Evolutionary conservation across 805 yeast species (phyloP).

Genomic region (Nakazawaea ishiwadae): DNA sequence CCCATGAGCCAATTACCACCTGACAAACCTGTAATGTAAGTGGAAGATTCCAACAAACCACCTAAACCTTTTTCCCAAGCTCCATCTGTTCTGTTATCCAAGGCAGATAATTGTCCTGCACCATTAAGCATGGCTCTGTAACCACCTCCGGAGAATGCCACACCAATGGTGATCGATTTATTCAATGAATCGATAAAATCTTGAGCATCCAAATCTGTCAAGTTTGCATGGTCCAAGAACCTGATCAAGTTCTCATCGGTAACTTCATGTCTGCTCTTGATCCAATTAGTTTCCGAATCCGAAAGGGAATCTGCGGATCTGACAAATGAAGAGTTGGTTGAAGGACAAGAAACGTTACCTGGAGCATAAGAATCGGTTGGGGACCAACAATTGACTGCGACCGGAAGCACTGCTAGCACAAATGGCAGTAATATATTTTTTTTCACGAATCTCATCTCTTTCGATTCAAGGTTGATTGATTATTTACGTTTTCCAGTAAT

Average conservation of each 20-base stretch:
- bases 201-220: slow-evolving; percentile 44
- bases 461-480: too few species aligned
- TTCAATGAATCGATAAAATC: slow-evolving; percentile 33
- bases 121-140: slow-evolving; percentile 85
- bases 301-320: slow-evolving; percentile 48
- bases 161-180: slow-evolving; percentile 44
- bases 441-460: too few species aligned
- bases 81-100: slow-evolving; percentile 65
- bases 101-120: slow-evolving; percentile 77
- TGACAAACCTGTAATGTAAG: slow-evolving; percentile 72
- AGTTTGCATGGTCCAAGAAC: slow-evolving; percentile 40
- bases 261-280: slow-evolving; percentile 38
- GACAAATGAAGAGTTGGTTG: slow-evolving; percentile 24
- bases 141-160: slow-evolving; percentile 83
- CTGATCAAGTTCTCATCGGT: slow-evolving; percentile 40
- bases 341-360: slow-evolving; percentile 51
- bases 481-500: too few species aligned
- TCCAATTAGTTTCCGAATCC: slow-evolving; percentile 46
- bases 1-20: slow-evolving; percentile 86
- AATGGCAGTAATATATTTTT: background rate
- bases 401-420: background rate
- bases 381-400: slow-evolving; percentile 36
- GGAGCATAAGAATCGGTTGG: slow-evolving; percentile 62
- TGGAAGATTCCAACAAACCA: slow-evolving; percentile 65
- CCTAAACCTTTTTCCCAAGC: slow-evolving; percentile 55